phyloP scores from a whole-genome alignment of 2,329 filamentous ascomycete species.

The Coleophoma eucalyptorum region DNA sequence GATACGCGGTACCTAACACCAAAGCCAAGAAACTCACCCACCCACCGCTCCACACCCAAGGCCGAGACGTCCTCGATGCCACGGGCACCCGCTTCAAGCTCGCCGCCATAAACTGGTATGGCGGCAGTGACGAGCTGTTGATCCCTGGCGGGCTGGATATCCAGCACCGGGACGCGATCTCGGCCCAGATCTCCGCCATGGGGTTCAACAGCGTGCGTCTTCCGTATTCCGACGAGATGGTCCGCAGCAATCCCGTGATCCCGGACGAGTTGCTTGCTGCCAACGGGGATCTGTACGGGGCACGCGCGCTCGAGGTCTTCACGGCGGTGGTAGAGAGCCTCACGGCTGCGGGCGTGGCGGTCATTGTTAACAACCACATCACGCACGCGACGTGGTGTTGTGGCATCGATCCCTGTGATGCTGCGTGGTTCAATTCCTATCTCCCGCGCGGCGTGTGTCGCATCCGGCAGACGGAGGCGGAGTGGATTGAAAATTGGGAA shows the following conservation, averaged over 20 bases:
- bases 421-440: slow-evolving; percentile 63
- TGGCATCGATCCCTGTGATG: slow-evolving; percentile 63
- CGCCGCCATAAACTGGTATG: slow-evolving; percentile 67
- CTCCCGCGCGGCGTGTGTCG: slow-evolving; percentile 50
- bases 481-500: slow-evolving; percentile 66
- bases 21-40: too few relatives aligned
- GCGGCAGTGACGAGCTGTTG: slow-evolving; percentile 63
- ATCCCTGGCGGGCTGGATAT: slow-evolving; percentile 61
- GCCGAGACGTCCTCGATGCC: slow-evolving; percentile 58
- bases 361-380: slow-evolving; percentile 59
- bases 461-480: slow-evolving; percentile 58
- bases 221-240: slow-evolving; percentile 67
- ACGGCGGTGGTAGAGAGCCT: slow-evolving; percentile 33
- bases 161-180: slow-evolving; percentile 57
- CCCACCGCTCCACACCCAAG: slow-evolving; percentile 54
- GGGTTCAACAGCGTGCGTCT: slow-evolving; percentile 70
- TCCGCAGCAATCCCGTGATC: slow-evolving; percentile 54
- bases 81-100: slow-evolving; percentile 56
- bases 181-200: slow-evolving; percentile 52
- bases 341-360: slow-evolving; percentile 10
- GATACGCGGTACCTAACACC: too few relatives aligned
- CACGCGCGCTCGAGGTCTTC: slow-evolving; percentile 56
- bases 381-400: slow-evolving; percentile 67
- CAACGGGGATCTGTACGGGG: slow-evolving; percentile 56
- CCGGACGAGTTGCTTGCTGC: slow-evolving; percentile 46